These are phyloP conservation scores for Linnemannia zychae DNA, from an alignment of 192 early-diverging fungal genomes.

Conservation along the genomic window DNA sequence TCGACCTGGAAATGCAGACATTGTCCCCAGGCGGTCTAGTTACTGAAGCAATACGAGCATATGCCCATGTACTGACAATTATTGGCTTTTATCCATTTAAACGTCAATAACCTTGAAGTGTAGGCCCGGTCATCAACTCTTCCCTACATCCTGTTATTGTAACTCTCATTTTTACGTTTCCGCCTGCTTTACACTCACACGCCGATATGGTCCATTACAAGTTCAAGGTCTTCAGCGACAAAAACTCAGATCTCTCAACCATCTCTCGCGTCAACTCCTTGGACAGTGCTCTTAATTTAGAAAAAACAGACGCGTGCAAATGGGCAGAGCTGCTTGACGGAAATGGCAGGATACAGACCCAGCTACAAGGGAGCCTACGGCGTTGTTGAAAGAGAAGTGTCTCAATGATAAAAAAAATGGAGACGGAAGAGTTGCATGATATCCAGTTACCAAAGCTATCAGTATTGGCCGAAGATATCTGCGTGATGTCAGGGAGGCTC, in stretches of 20 bases:
- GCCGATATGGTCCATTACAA: slow-evolving; percentile 21
- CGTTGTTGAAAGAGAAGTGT: slow-evolving; percentile 25
- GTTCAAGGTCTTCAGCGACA: slow-evolving; percentile 11
- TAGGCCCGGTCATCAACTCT: too few relatives aligned
- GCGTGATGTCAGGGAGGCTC: slow-evolving; percentile 24
- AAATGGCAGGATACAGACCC: slow-evolving; percentile 19
- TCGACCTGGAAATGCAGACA: slow-evolving; percentile 30
- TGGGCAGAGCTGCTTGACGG: slow-evolving; percentile 14
- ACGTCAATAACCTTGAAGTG: background rate
- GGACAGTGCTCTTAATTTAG: slow-evolving; percentile 18
- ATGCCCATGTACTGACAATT: background rate
- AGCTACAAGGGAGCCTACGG: background rate
- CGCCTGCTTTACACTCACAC: background rate
- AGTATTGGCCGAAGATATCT: slow-evolving; percentile 26
- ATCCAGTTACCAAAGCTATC: slow-evolving; percentile 35
- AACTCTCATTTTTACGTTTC: background rate
- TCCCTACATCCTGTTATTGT: too few relatives aligned
- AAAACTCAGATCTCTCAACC: slow-evolving; percentile 19
- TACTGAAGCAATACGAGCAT: slow-evolving; percentile 5
- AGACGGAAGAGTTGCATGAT: slow-evolving; percentile 30
- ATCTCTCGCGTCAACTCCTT: slow-evolving; percentile 29
- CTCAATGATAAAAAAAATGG: slow-evolving; percentile 19
- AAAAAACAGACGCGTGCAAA: slow-evolving; percentile 26
- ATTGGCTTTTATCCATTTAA: background rate
- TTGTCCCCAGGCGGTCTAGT: background rate